These are phyloP conservation scores for Pseudogymnoascus sp. DNA, from an alignment of 2,329 filamentous ascomycete genomes.

Conservation along the genomic window DNA sequence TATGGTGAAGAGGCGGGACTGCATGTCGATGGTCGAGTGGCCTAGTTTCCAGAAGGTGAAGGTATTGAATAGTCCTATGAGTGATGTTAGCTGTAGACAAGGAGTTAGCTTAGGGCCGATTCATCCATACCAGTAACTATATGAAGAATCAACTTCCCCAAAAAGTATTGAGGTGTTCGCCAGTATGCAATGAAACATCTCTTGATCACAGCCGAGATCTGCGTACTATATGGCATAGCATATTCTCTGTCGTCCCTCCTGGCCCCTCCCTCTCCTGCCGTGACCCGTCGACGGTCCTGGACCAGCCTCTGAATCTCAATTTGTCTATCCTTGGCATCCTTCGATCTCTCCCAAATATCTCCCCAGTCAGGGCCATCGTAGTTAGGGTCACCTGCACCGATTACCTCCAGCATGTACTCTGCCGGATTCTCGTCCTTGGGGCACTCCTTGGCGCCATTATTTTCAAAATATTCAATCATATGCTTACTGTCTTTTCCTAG, in stretches of 20 bases:
- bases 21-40: conserved; percentile 50
- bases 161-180: conserved; percentile 52
- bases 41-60: conserved; percentile 60
- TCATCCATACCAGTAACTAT: conserved; percentile 43
- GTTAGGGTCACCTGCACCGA: conserved; percentile 54
- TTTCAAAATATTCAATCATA: conserved; percentile 65
- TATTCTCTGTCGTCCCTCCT: conserved; percentile 50
- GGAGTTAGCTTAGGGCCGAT: conserved; percentile 45
- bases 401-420: conserved; percentile 61
- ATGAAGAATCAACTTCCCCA: conserved; percentile 55
- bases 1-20: conserved; percentile 61
- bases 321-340: conserved; percentile 29
- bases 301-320: conserved; percentile 45
- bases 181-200: conserved; percentile 55
- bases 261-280: conserved; percentile 21
- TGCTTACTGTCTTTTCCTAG: conserved; percentile 60
- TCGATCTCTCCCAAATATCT: conserved; percentile 47
- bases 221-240: conserved; percentile 48
- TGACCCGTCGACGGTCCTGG: conserved; percentile 31
- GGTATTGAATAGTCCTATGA: conserved; percentile 52
- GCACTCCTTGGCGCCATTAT: conserved; percentile 55
- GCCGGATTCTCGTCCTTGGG: conserved; percentile 64
- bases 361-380: conserved; percentile 54
- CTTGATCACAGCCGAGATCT: conserved; percentile 44
- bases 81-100: neutral